Conservation (phyloP, 148 eudicot species). For the Mesembryanthemum crystallinum region DNA sequence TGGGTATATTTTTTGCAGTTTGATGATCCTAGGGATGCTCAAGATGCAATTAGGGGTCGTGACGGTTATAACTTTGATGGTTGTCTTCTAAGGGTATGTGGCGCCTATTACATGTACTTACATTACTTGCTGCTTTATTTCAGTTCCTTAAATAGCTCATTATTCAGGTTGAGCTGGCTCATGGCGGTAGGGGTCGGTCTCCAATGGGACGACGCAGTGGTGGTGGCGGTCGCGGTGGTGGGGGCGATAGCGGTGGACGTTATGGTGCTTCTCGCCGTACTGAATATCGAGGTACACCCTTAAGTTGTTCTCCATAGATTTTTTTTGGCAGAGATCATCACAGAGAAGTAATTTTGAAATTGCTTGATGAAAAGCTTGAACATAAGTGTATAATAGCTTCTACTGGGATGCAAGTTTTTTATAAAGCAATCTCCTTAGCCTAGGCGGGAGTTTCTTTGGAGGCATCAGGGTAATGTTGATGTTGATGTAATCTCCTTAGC, state of each 20-base stretch:
- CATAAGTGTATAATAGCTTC: background rate
- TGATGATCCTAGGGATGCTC: constrained; percentile 38
- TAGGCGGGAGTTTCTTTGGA: too few relatives aligned
- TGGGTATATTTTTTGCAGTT: constrained; percentile 23
- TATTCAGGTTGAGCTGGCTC: constrained; percentile 41
- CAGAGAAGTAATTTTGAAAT: background rate
- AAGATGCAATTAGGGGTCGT: constrained; percentile 39
- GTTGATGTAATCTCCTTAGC: too few relatives aligned
- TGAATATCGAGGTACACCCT: constrained; percentile 36
- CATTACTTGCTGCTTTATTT: background rate
- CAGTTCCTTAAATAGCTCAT: constrained; percentile 1
- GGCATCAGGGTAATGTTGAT: too few relatives aligned
- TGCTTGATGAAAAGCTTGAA: background rate
- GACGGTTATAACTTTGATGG: constrained; percentile 44
- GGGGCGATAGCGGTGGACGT: constrained; percentile 21
- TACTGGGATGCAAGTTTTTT: background rate
- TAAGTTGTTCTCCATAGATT: constrained; percentile 9
- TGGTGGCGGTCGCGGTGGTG: constrained; percentile 6
- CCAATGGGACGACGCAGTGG: constrained; percentile 25
- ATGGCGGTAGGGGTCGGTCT: constrained; percentile 38
- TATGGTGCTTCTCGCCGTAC: constrained; percentile 33
- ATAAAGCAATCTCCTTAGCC: background rate
- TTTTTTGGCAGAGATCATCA: background rate
- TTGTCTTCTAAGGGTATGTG: constrained; percentile 33
- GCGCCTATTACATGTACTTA: background rate